Evolutionary conservation across 75 land plant genomes (phyloP), one percentile per base, ranked within the genome.

Genomic region (Cunninghamia lanceolata): DNA sequence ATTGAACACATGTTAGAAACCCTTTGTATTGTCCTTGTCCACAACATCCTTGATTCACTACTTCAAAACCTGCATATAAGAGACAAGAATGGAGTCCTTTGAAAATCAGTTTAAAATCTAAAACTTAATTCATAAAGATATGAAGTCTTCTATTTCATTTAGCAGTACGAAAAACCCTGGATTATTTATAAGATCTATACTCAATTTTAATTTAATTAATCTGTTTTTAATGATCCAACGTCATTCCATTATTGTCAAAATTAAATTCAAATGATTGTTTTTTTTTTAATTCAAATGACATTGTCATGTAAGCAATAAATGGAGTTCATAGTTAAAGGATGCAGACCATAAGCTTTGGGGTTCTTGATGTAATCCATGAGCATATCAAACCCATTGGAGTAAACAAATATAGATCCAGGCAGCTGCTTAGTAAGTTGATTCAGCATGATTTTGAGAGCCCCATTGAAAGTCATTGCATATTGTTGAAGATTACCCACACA

Each of bases 1-100:
- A 25, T 1, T 92, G 91, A 0, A 88, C 85, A 86, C 99, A 97
- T 34, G 99, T 96, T 9, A 93, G 40, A 32, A 93, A 74, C 0
- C 99, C 98, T 32, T 94, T 91, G 82, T 87, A 88, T 52, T 59
- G 46, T 8, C 99, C 99, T 53, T 83, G 84, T 34, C 84, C 84
- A 34, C 84, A 83, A 36, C 84, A 83, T 36, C 84, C 84, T 53
- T 83, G 38, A 32, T 53, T 53, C 66, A 53, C 84, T 38, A 83
- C 84, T 83, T 83, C 84, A 53, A 83, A 83, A 83, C 84, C 84
- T 83, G 56, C 16, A 77, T 50, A 21, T 1, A 42, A 25, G 3
- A 17, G 14, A n/a, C 50, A 45, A 42, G 3, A n/a, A 45, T 43
- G 50, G 32, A 80, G 30, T 45, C 82, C 13, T 9, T 42, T 80